Conservation (phyloP, 768 basidiomycete species). For the Albatrellus ellisii region DNA sequence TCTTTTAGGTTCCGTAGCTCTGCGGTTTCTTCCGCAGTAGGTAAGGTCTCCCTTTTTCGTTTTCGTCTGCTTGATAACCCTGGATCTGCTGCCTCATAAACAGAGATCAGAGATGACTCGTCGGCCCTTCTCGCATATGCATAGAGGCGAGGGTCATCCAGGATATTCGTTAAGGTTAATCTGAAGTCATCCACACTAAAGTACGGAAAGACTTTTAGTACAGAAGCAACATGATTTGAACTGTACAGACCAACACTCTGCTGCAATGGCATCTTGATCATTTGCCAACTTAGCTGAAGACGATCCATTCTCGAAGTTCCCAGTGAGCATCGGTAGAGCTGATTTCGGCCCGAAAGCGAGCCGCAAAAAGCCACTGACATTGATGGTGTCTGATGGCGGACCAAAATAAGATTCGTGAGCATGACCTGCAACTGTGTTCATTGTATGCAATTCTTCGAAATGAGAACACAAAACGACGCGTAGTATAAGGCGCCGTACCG, state of each 20-base stretch:
- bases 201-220: background rate
- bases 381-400: constrained; percentile 19
- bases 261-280: constrained; percentile 12
- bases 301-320: constrained; percentile 2
- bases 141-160: constrained; percentile 43
- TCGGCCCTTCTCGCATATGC: constrained; percentile 43
- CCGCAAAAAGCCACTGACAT: constrained; percentile 18
- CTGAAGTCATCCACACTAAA: constrained; percentile 41
- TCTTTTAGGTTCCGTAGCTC: constrained; percentile 37
- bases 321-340: constrained; percentile 4
- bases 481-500: too few species aligned
- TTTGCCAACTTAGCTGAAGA: background rate
- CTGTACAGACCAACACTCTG: constrained; percentile 25
- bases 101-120: constrained; percentile 28
- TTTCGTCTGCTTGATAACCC: constrained; percentile 22
- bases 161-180: constrained; percentile 28
- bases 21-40: constrained; percentile 24
- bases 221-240: background rate
- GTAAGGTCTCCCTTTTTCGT: constrained; percentile 24
- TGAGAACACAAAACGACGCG: background rate
- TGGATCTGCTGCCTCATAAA: constrained; percentile 23
- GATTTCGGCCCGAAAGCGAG: constrained; percentile 7
- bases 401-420: constrained; percentile 14
- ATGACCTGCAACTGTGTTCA: background rate
- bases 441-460: background rate